Conservation (phyloP, 306 rosid species). For the Inga laurina region DNA sequence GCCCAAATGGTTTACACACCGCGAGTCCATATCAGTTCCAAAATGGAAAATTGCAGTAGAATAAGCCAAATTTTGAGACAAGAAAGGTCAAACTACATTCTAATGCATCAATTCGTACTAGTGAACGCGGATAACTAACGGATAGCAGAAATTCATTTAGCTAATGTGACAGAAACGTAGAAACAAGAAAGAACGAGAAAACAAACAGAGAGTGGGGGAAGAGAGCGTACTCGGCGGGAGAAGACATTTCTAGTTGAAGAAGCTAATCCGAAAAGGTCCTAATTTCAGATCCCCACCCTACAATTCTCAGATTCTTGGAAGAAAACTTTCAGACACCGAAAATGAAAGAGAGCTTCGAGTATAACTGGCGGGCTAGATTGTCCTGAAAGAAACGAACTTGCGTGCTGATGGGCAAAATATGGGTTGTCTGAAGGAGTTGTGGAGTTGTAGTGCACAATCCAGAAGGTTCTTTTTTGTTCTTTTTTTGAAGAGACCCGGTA, state of each 20-base stretch:
- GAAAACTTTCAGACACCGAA: background rate
- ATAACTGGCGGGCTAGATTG: background rate
- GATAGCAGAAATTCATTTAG: background rate
- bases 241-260: background rate
- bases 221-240: slow-evolving; percentile 61
- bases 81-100: background rate
- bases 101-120: background rate
- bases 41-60: background rate
- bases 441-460: background rate
- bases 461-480: background rate
- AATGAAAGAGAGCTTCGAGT: background rate
- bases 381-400: background rate
- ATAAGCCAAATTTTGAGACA: background rate
- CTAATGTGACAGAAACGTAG: background rate
- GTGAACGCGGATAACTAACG: background rate
- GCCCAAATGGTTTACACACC: background rate
- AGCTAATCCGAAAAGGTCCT: background rate
- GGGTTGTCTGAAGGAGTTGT: background rate
- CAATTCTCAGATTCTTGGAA: background rate
- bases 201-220: background rate
- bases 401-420: background rate
- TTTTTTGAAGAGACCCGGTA: background rate
- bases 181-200: background rate
- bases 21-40: background rate
- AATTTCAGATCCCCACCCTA: background rate